Base-by-base conservation (phyloP, 768 basidiomycete species). In the Leccinellum albellum region DNA sequence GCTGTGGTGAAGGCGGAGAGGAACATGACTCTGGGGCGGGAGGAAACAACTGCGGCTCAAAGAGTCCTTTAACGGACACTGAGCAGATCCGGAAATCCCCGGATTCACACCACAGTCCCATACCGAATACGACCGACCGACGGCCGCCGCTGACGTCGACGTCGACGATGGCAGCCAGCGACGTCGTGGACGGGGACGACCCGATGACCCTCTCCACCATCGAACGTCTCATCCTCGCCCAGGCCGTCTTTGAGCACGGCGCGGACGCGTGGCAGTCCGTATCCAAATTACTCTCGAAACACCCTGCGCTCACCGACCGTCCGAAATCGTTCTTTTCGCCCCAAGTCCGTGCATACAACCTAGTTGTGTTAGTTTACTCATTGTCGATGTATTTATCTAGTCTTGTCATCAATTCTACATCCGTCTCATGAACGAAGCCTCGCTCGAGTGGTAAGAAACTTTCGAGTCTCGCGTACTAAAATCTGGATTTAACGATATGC, bases 231-330 rank as follows among this genome's bases (percentile, higher is more conserved):
- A 74, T 97, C 28, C 80, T 96, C 50, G 84, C 93, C 2, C 94
- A 97, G 73, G 86, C 91, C 0, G 86, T 91, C 44, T 90, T 90
- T 72, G 90, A 94, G 67, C 78, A 87, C 55, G 93, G 94, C 14
- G 76, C 84, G 33, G 73, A 79, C 47, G 78, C 79, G 4, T 94
- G 94, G 94, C 65, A 78, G 33, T 70, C 78, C 6, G 83, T 95
- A 9, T 79, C 88, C 21, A 79, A 80, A 44, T 61, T 89, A 7
- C 79, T 96, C 20, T 75, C 81, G 17, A 82, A 81, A 26, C 91
- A 95, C 63, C 86, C 92, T 14, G 76, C 91, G 9, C 74, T 89
- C 45, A 72, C 74, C 3, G 73, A 75, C 3, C 81, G 84, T 48
- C 83, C 87, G 21, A 82, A 82, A 62, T 74, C 78, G 14, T 82